Evolutionary conservation across 78 protist genomes (phyloP).

Genomic region (Chrysochromulina tobinii): DNA sequence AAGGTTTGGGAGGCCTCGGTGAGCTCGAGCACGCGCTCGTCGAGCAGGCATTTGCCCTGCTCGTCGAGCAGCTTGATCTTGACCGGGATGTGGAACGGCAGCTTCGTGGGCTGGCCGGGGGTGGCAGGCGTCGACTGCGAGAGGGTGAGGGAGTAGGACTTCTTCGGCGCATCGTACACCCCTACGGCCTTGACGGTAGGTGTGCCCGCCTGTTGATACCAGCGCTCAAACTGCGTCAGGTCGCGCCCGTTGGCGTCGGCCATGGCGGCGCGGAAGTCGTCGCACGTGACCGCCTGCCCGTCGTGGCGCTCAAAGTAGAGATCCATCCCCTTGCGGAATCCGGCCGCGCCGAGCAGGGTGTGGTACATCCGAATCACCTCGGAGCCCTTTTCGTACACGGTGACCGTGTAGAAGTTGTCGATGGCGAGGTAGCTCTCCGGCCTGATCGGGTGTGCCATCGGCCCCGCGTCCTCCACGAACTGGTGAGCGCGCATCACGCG

Average conservation of each 20-base stretch:
- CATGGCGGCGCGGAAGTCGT: conserved; percentile 49
- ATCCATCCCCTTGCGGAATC: not conserved
- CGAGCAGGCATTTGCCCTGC: not conserved
- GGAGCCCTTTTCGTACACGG: conserved; percentile 52
- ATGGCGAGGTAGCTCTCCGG: conserved; percentile 52
- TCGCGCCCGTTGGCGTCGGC: conserved; percentile 44
- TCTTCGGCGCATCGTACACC: not conserved
- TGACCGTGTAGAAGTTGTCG: conserved; percentile 50
- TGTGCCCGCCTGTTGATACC: conserved; percentile 29
- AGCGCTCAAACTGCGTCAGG: conserved; percentile 9
- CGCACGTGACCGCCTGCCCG: conserved; percentile 28
- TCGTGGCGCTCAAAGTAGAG: too few relatives aligned
- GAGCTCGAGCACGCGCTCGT: not conserved
- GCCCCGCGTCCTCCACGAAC: conserved; percentile 16
- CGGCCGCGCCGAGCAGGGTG: not conserved
- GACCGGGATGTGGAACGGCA: conserved; percentile 40
- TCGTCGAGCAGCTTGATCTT: not conserved
- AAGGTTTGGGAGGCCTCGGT: not conserved
- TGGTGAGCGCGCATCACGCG: not conserved
- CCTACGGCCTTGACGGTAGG: conserved; percentile 12
- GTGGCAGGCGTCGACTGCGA: conserved; percentile 20
- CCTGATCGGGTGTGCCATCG: conserved; percentile 54
- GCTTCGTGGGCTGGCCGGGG: not conserved
- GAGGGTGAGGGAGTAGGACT: conserved; percentile 4
- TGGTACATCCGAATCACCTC: not conserved